Evolutionary conservation across 768 basidiomycete genomes (phyloP).

Genomic region (Tylopilus vinaceipallidus): DNA sequence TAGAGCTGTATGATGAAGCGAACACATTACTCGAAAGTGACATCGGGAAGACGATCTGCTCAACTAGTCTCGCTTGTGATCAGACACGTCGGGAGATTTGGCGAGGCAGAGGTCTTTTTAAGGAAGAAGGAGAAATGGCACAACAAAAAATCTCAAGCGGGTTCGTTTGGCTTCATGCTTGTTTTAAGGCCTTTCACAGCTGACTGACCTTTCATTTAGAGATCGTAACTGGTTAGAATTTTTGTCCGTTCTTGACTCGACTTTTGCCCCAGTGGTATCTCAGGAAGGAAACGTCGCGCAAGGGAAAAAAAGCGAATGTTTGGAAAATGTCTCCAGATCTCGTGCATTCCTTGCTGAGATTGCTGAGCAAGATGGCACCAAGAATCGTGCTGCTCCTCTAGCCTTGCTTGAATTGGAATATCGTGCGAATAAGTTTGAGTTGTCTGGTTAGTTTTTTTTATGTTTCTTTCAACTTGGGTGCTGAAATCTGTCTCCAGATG

Average conservation of each 20-base stretch:
- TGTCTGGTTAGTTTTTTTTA: conserved; percentile 39
- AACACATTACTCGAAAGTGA: conserved; percentile 66
- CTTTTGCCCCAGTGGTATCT: conserved; percentile 45
- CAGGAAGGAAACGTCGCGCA: conserved; percentile 30
- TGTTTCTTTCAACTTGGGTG: background rate
- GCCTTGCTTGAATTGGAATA: conserved; percentile 77
- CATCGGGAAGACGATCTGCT: conserved; percentile 63
- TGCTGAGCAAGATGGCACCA: conserved; percentile 62
- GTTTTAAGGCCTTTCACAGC: conserved; percentile 3
- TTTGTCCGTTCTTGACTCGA: conserved; percentile 66
- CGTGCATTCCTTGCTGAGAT: conserved; percentile 53
- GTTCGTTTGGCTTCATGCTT: conserved; percentile 38
- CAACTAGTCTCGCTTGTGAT: conserved; percentile 69
- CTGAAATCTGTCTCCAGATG: conserved; percentile 37
- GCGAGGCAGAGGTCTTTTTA: conserved; percentile 50
- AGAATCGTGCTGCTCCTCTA: conserved; percentile 72
- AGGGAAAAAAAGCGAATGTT: conserved; percentile 36
- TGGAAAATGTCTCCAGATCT: conserved; percentile 41
- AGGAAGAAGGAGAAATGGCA: conserved; percentile 63
- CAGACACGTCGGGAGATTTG: conserved; percentile 74
- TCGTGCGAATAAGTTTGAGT: conserved; percentile 45
- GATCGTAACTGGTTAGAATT: conserved; percentile 90
- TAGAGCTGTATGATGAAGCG: conserved; percentile 69
- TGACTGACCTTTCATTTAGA: conserved; percentile 38
- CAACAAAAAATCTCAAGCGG: conserved; percentile 57